phyloP scores from a whole-genome alignment of 2,329 filamentous ascomycete genomes.

The Cladosporium austrohemisphaericum region DNA sequence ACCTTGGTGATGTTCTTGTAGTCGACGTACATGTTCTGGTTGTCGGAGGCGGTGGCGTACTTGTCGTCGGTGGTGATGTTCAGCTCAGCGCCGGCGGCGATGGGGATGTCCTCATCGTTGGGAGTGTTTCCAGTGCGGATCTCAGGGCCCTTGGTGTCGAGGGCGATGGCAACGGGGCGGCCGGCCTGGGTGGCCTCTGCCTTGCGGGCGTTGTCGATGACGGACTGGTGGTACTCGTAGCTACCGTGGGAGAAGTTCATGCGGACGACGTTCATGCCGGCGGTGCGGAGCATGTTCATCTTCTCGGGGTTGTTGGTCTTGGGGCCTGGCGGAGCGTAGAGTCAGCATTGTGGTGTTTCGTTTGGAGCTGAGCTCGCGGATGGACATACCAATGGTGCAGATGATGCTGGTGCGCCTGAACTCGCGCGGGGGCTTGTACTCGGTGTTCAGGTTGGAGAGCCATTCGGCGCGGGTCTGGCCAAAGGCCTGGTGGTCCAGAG shows the following conservation, averaged over 20 bases:
- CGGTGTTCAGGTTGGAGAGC: conserved; percentile 79
- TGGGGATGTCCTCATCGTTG: conserved; percentile 71
- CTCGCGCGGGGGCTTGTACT: conserved; percentile 80
- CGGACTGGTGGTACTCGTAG: conserved; percentile 96
- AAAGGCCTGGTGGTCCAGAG: conserved; percentile 76
- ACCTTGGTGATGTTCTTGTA: conserved; percentile 99
- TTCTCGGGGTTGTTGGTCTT: conserved; percentile 98
- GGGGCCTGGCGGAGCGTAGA: conserved; percentile 52
- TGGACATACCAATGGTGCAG: conserved; percentile 76
- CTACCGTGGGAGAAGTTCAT: conserved; percentile 99
- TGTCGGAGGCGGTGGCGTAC: conserved; percentile 78
- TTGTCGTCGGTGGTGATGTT: conserved; percentile 97
- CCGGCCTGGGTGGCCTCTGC: conserved; percentile 75
- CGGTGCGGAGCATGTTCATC: conserved; percentile 84
- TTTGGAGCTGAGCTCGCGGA: too few species aligned
- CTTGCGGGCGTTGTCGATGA: conserved; percentile 90
- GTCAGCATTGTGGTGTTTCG: neutral
- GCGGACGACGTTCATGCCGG: conserved; percentile 94
- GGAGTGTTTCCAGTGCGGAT: conserved; percentile 78
- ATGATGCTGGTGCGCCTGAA: conserved; percentile 98
- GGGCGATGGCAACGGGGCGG: conserved; percentile 90
- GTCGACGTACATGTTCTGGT: conserved; percentile 97
- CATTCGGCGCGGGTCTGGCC: conserved; percentile 69
- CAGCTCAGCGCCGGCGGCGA: conserved; percentile 76
- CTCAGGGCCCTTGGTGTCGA: conserved; percentile 80